Evolutionary conservation across 2,329 filamentous ascomycete genomes (phyloP), one percentile per base, ranked within the genome.

Genomic region (Fusarium sp.): DNA sequence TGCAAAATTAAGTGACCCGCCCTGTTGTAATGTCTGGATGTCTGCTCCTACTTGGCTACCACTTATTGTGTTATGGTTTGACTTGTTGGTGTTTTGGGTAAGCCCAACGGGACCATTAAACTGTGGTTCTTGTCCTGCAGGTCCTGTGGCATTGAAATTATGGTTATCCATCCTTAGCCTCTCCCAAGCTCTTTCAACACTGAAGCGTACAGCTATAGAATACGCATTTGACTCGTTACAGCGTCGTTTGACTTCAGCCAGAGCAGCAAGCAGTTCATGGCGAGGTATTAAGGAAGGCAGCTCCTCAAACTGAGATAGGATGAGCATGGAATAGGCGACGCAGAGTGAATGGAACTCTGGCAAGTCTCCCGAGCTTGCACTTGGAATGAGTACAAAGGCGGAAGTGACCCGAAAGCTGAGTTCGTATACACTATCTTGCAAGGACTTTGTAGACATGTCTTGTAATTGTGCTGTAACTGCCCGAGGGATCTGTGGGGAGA

Each of bases 261-360:
- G 21, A 9, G 42, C 44, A 17, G 36, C 22, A 6, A 28, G 66
- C 4, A 66, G 49, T 21, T 67, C 40, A 6, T 13, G 22, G 6
- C 45, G 39, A 5, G 45, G 21, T 31, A 66, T 46, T 1, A 55
- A 60, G 5, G 34, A 17, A 3, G 56, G 63, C 0, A 67, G 8
- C 36, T 66, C 62, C 4, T 66, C 63, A 11, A 62, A 65, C 10
- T 66, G 62, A 6, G 49, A 65, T 9, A 66, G n/a, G 7, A 66
- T 62, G 17, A 66, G 62, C 61, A 66, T 39, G 6, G 63, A 46
- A 17, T 66, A 66, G 17, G 62, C 45, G 9, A 66, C 62, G 3
- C 56, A 66, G 10, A 66, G 62, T 24, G 57, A 56, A 11, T 66
- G 50, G 9, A 66, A 66, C 17, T 66, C 63, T 7, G 63, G 63